Evolutionary conservation across 192 early-diverging fungal genomes (phyloP).

Genomic region (Dissophora ornata): DNA sequence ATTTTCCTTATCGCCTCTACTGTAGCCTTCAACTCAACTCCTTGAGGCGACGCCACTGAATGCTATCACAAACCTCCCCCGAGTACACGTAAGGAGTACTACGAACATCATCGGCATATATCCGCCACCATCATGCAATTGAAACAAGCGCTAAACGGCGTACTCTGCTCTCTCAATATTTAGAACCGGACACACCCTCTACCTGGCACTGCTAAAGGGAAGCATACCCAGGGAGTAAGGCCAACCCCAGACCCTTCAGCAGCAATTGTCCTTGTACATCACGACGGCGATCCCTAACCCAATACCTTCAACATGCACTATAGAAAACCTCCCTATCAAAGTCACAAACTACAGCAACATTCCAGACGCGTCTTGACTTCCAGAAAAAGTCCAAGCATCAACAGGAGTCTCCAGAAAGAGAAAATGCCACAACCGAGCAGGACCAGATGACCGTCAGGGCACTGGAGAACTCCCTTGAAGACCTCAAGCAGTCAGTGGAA

Average conservation of each 20-base stretch:
- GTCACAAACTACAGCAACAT: too few species aligned
- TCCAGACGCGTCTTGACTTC: conserved; percentile 21
- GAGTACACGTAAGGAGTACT: conserved; percentile 22
- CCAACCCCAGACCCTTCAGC: too few species aligned
- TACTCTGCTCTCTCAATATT: not conserved
- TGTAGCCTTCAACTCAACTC: conserved; percentile 31
- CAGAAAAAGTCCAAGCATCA: not conserved
- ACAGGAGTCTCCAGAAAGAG: not conserved
- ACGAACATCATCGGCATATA: not conserved
- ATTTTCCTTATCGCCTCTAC: not conserved
- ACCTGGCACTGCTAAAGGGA: conserved; percentile 25
- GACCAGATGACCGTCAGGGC: conserved; percentile 2
- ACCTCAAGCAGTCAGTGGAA: conserved; percentile 19
- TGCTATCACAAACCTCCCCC: conserved; percentile 33
- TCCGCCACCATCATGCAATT: not conserved
- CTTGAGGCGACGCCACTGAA: conserved; percentile 21
- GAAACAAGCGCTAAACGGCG: too few species aligned
- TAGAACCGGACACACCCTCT: conserved; percentile 31
- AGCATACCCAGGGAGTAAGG: conserved; percentile 13
- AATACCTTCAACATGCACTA: too few species aligned
- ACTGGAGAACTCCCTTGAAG: conserved; percentile 5
- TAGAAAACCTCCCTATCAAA: conserved; percentile 25
- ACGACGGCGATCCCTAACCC: too few species aligned
- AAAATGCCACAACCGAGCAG: not conserved
- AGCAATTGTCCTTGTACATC: too few species aligned